Percentiles rank a stretch among this genome's conserved stretches.
Evolutionary conservation across 2,329 filamentous ascomycete species (phyloP).

Genomic region (Pseudogymnoascus sp.): DNA sequence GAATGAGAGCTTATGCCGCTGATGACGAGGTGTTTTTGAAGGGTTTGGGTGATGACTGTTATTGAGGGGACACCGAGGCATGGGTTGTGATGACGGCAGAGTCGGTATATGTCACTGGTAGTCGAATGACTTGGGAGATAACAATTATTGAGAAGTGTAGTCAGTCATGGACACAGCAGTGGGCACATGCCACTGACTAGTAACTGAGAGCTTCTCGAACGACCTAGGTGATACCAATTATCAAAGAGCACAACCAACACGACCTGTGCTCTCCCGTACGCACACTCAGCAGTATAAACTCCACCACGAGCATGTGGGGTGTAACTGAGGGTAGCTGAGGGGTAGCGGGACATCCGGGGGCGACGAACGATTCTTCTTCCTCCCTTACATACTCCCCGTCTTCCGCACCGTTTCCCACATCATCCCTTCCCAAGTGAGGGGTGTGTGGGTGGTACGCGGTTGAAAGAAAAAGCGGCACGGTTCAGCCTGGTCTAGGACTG

Average conservation of each 20-base stretch:
- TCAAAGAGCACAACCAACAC: not conserved
- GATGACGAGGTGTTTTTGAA: not conserved
- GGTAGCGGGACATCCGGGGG: not conserved
- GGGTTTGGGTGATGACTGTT: not conserved
- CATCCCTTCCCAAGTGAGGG: not conserved
- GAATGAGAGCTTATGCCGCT: not conserved
- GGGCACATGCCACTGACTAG: no score
- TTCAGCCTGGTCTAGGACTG: no score
- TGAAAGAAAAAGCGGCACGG: no score
- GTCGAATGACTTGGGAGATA: not conserved
- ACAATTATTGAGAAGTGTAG: not conserved
- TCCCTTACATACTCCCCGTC: not conserved
- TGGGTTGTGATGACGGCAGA: no score
- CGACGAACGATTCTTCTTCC: not conserved
- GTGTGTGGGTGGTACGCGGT: no score
- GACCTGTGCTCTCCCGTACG: not conserved
- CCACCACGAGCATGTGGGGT: not conserved
- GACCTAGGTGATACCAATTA: no score
- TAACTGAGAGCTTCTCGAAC: no score
- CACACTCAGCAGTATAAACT: not conserved
- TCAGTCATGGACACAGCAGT: not conserved
- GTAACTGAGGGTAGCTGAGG: not conserved
- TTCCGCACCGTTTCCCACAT: not conserved
- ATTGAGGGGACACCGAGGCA: not conserved
- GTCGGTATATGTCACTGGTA: no score